These are phyloP conservation scores for Chytridiales sp. DNA, from an alignment of 371 early-diverging fungal species.

Conservation along the genomic window DNA sequence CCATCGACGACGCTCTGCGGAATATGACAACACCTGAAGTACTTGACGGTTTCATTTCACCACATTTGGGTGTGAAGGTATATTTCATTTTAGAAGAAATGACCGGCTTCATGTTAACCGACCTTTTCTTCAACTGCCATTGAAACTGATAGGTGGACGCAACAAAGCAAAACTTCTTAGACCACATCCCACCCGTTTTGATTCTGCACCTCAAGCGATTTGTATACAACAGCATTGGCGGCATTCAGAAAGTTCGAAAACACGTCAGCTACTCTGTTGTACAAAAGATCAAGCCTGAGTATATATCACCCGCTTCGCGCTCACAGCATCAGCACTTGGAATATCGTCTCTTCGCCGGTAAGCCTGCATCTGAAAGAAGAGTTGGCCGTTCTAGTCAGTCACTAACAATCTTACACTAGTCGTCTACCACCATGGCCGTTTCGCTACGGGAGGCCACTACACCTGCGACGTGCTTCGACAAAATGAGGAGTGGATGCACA, in stretches of 20 bases:
- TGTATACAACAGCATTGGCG: constrained; percentile 71
- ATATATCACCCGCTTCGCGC: constrained; percentile 52
- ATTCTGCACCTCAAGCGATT: constrained; percentile 95
- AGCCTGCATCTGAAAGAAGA: constrained; percentile 7
- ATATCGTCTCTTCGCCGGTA: constrained; percentile 46
- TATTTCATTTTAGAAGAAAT: too few species aligned
- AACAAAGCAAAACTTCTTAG: constrained; percentile 82
- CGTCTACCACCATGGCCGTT: constrained; percentile 92
- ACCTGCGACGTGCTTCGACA: constrained; percentile 83
- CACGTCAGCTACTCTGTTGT: constrained; percentile 68
- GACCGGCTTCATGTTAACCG: not conserved
- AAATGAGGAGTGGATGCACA: constrained; percentile 81
- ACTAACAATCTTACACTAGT: constrained; percentile 53
- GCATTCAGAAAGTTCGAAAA: constrained; percentile 84
- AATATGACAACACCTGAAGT: constrained; percentile 74
- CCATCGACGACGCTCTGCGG: constrained; percentile 83
- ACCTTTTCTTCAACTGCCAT: not conserved
- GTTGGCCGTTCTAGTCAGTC: not conserved
- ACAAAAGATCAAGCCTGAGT: constrained; percentile 68
- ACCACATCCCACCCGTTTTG: constrained; percentile 85
- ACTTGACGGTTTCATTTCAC: constrained; percentile 61
- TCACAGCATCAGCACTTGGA: constrained; percentile 5
- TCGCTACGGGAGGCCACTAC: constrained; percentile 94
- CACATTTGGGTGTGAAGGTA: constrained; percentile 17
- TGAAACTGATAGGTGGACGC: constrained; percentile 58